Base-by-base conservation (phyloP, 257 asterid species). In the Eustoma russellianum region DNA sequence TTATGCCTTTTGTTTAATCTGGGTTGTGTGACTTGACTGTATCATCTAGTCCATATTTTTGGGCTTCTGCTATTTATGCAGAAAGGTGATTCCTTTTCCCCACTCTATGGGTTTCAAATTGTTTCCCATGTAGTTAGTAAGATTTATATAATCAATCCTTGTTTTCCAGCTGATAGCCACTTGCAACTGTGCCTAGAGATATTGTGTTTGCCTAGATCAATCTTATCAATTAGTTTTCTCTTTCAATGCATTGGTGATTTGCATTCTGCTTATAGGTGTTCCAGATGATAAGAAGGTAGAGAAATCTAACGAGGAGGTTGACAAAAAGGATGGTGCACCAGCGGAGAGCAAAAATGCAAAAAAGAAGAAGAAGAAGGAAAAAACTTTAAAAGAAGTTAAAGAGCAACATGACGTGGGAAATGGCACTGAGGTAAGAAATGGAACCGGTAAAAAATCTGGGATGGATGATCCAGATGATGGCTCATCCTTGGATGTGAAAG, bases 341-440 rank as follows among this genome's bases (percentile, higher is more conserved):
- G 80, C 74, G 16, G 97, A 86, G 79, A 83, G 95, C 59, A 83
- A 86, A 69, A 89, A 68, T 46, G 85, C 93, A 51, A 90, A 83
- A 70, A 90, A 90, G 85, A 90, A 91, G 83, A 86, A 86, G 57
- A 86, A 90, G 83, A 86, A 78, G 86, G 95, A 85, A 15, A 85
- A 81, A 75, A 73, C 72, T 33, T 63, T 81, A 33, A 83, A 80
- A 70, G 94, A 81, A 74, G 74, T 50, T 4, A 86, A 79, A 71
- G 95, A 90, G 51, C 67, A 75, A 48, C 79, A 67, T 59, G 79
- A 78, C 33, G 81, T 70, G 54, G 61, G 75, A 49, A 65, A 59
- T 30, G 72, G 67, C 34, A 56, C 68, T 12, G 80, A 71, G 62
- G 60, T n/a, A 55, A 68, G 74, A 38, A 73, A 63, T 58, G 93